Evolutionary conservation across 2,329 filamentous ascomycete species (phyloP).

Genomic region (Trichothecium roseum): DNA sequence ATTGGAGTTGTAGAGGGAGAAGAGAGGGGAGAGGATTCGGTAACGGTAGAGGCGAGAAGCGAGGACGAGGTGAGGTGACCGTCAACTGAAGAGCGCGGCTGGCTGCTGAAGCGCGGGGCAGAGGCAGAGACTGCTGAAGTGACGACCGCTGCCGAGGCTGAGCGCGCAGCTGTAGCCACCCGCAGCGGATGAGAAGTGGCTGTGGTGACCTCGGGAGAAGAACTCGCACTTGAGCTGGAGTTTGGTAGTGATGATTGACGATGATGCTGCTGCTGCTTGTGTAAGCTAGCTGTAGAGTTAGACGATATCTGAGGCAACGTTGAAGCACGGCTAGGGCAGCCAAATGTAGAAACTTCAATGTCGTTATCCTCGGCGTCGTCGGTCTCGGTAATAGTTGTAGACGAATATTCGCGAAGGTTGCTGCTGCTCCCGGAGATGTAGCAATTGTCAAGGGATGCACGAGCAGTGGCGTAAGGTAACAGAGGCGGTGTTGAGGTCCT

Average conservation of each 20-base stretch:
- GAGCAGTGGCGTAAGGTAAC: conserved; percentile 43
- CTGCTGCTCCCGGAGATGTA: conserved; percentile 16
- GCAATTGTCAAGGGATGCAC: conserved; percentile 39
- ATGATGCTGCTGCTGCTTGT: no score
- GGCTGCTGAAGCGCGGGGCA: conserved; percentile 6
- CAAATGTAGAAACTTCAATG: no score
- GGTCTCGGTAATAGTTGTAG: conserved; percentile 44
- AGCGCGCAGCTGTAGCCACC: no score
- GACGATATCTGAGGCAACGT: no score
- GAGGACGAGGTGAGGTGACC: conserved; percentile 3
- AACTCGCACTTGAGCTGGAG: no score
- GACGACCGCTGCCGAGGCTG: no score
- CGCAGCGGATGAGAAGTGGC: no score
- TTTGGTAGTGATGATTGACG: no score
- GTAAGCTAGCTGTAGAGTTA: no score
- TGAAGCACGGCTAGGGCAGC: no score
- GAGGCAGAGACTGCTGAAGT: conserved; percentile 6
- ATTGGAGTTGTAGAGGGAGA: conserved; percentile 14
- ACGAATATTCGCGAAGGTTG: conserved; percentile 36
- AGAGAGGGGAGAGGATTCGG: conserved; percentile 24
- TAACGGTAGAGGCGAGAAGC: conserved; percentile 10
- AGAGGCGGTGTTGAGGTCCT: conserved; percentile 49
- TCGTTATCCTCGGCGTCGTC: conserved; percentile 27
- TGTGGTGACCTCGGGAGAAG: no score
- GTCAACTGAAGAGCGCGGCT: neutral